Evolutionary conservation across 2,329 filamentous ascomycete genomes (phyloP).

Genomic region (Fusarium sp.): DNA sequence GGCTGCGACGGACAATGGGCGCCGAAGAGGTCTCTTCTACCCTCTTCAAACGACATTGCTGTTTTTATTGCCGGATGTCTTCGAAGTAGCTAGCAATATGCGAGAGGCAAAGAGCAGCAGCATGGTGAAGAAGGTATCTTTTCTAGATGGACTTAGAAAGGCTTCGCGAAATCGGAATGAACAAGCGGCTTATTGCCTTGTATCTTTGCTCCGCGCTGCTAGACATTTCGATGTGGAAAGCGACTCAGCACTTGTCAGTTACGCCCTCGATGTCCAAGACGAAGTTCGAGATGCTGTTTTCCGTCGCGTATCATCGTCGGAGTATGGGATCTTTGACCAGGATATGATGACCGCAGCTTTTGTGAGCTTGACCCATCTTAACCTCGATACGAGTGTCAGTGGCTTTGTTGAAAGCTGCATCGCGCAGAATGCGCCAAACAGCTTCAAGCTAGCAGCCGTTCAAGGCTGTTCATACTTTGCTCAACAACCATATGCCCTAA

Average conservation of each 20-base stretch:
- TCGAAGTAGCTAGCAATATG: conserved; percentile 78
- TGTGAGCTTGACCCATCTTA: conserved; percentile 74
- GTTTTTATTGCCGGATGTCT: conserved; percentile 77
- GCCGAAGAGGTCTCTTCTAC: conserved; percentile 69
- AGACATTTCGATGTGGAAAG: conserved; percentile 75
- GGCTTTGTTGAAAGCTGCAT: conserved; percentile 71
- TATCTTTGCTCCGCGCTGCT: conserved; percentile 73
- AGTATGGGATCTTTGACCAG: conserved; percentile 70
- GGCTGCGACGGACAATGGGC: conserved; percentile 71
- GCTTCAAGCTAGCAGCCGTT: conserved; percentile 74
- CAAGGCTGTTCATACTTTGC: conserved; percentile 76
- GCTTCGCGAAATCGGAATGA: conserved; percentile 75
- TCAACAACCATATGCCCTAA: conserved; percentile 62
- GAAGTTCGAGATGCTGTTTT: conserved; percentile 78
- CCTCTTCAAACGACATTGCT: conserved; percentile 75
- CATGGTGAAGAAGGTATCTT: conserved; percentile 76
- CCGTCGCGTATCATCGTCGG: conserved; percentile 63
- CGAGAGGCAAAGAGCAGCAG: conserved; percentile 74
- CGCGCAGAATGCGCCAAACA: conserved; percentile 68
- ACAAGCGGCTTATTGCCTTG: conserved; percentile 76
- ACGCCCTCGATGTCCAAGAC: conserved; percentile 78
- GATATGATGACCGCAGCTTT: conserved; percentile 77
- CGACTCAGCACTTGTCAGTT: conserved; percentile 76
- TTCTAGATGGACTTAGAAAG: conserved; percentile 75
- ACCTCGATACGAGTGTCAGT: conserved; percentile 71